Base-by-base conservation (phyloP, 176 grass and related monocot species). In the Calamus simplicifolius region DNA sequence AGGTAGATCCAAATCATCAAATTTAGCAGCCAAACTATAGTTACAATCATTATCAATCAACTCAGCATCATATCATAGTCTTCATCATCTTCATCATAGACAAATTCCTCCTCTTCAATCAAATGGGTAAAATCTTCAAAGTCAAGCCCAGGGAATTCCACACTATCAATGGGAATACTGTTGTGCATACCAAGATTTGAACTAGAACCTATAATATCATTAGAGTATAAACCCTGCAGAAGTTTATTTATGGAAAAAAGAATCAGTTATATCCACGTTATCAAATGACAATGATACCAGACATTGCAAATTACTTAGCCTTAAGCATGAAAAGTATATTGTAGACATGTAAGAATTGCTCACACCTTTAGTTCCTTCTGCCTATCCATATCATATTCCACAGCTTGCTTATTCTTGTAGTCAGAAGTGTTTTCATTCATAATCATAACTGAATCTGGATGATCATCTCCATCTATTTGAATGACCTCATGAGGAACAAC, bases 1-100 rank as follows among this genome's bases (percentile, higher is more conserved):
- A 59, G 85, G 85, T 51, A 95, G 73, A 74, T 95, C 76, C 49
- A 95, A 58, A 74, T 69, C 73, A 43, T 95, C 85, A 75, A 89
- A 95, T 63, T 84, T 85, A 72, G 84, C 85, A 62, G 85, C 76
- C 62, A 95, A 72, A 15, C 62, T 75, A 60, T 77, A 58, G 29
- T 83, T 75, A 21, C 81, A 86, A 48, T 82, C 77, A 63, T 31
- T 26, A n/a, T 58, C 19, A 49, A 57, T 72, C 70, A 68, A 56
- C 23, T 64, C 58, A 50, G 35, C 5, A 43, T 89, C 78, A 16
- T 82, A 82, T 6, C 75, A 30, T 82, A 72, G 17, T 82, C 82
- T 66, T 61, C 71, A 4, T 82, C 85, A 30, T 74, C 82, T 1
- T 89, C 85, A 64, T 80, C 71, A 27, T 84, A 78, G 62, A 76